Evolutionary conservation across 2,329 filamentous ascomycete species (phyloP).

Genomic region (Diaporthe citriasiana): DNA sequence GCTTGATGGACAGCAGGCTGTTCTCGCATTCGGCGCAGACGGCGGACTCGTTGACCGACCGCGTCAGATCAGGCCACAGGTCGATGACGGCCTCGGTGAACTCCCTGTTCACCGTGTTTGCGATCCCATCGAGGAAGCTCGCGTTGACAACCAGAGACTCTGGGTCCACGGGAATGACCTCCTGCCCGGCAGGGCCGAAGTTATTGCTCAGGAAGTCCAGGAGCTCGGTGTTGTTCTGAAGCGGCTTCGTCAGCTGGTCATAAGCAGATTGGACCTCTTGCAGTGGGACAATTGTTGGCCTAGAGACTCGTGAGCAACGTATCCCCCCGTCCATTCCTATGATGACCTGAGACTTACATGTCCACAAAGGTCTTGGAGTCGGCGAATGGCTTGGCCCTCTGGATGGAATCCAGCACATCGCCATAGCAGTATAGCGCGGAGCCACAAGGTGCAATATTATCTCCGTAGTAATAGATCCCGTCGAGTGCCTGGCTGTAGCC

Average conservation of each 20-base stretch:
- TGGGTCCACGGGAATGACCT: slow-evolving; percentile 68
- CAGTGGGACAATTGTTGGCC: slow-evolving; percentile 71
- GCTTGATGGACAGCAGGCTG: slow-evolving; percentile 76
- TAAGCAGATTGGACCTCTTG: slow-evolving; percentile 74
- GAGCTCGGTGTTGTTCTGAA: slow-evolving; percentile 74
- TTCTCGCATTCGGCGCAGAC: slow-evolving; percentile 72
- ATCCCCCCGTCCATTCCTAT: not conserved
- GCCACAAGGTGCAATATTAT: slow-evolving; percentile 74
- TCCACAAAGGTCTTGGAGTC: slow-evolving; percentile 82
- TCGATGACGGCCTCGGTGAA: slow-evolving; percentile 75
- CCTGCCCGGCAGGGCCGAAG: slow-evolving; percentile 74
- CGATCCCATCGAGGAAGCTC: slow-evolving; percentile 68
- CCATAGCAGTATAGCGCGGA: slow-evolving; percentile 78
- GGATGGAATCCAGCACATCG: slow-evolving; percentile 72
- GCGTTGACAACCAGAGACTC: slow-evolving; percentile 69
- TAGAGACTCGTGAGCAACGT: slow-evolving; percentile 9
- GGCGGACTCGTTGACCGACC: slow-evolving; percentile 66
- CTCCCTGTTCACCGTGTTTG: slow-evolving; percentile 70
- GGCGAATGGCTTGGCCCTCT: slow-evolving; percentile 73
- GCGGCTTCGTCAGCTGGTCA: slow-evolving; percentile 69
- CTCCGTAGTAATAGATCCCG: slow-evolving; percentile 72
- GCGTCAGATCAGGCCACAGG: slow-evolving; percentile 78
- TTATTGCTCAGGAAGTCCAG: slow-evolving; percentile 73
- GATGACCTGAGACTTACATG: slow-evolving; percentile 62
- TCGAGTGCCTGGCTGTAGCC: slow-evolving; percentile 46